Conservation (phyloP, 2,329 filamentous ascomycete genomes). For the Alternaria longipes region DNA sequence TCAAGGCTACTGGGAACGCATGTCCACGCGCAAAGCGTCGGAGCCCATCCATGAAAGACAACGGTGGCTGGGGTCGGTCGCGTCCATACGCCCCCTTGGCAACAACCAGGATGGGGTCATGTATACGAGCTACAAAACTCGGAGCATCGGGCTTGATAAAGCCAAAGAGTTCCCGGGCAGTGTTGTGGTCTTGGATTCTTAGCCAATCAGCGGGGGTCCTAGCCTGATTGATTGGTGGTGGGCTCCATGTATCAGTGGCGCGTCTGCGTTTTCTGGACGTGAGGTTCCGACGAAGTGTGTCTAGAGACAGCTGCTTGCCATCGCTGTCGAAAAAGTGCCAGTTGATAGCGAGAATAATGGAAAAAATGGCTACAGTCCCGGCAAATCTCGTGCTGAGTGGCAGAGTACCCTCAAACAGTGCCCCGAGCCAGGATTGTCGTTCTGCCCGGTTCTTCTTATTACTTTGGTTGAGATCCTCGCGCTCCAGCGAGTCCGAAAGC, state of each 20-base stretch:
- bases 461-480: constrained; percentile 44
- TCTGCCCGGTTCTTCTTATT: constrained; percentile 60
- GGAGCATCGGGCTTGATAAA: constrained; percentile 75
- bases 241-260: constrained; percentile 36
- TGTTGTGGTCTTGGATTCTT: constrained; percentile 79
- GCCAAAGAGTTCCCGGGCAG: constrained; percentile 78
- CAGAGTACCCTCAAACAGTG: constrained; percentile 69
- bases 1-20: constrained; percentile 72
- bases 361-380: constrained; percentile 76
- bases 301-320: constrained; percentile 47
- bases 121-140: constrained; percentile 77
- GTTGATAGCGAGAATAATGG: constrained; percentile 76
- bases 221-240: constrained; percentile 74
- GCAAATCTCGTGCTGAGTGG: constrained; percentile 78
- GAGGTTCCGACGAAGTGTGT: constrained; percentile 30
- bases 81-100: constrained; percentile 73
- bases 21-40: constrained; percentile 66
- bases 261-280: constrained; percentile 34
- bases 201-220: constrained; percentile 81
- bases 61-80: constrained; percentile 59
- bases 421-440: constrained; percentile 66
- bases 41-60: constrained; percentile 63
- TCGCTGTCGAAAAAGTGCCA: constrained; percentile 78
- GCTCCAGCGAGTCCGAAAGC: constrained; percentile 73
- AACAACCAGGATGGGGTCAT: constrained; percentile 78